These are phyloP conservation scores for Sordariomycetes sp. DNA, from an alignment of 2,329 filamentous ascomycete species.

Conservation along the genomic window DNA sequence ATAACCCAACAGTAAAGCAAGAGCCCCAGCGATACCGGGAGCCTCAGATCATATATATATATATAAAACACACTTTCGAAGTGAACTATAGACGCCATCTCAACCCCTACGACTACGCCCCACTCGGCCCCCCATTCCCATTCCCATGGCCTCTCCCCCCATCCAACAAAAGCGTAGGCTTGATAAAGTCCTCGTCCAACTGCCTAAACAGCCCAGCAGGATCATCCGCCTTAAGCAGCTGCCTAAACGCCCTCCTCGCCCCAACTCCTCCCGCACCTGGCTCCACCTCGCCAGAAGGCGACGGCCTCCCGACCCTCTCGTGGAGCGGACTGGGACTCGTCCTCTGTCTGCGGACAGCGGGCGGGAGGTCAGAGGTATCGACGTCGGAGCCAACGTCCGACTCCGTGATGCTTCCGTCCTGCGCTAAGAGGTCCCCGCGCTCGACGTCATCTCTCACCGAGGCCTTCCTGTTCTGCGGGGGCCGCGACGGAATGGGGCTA, in stretches of 20 bases:
- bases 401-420: conserved; percentile 31
- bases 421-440: conserved; percentile 40
- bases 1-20: not conserved
- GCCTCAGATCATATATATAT: too few relatives aligned
- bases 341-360: conserved; percentile 30
- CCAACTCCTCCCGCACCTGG: conserved; percentile 19
- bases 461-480: conserved; percentile 39
- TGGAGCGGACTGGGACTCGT: conserved; percentile 7
- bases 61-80: not conserved
- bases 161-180: conserved; percentile 78
- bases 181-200: conserved; percentile 91
- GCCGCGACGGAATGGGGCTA: conserved; percentile 17
- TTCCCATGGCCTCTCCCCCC: conserved; percentile 29
- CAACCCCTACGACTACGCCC: not conserved
- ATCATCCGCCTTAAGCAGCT: conserved; percentile 75
- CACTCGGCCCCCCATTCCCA: conserved; percentile 2
- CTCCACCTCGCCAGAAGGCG: not conserved
- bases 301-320: conserved; percentile 2
- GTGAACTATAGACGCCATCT: not conserved
- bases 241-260: conserved; percentile 63
- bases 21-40: too few relatives aligned
- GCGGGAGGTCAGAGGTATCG: conserved; percentile 53
- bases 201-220: conserved; percentile 83
- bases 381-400: conserved; percentile 51
- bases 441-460: conserved; percentile 36